A percentile compares a stretch with the other conserved stretches of the same genome.
Evolutionary conservation across 306 rosid genomes (phyloP).

Genomic region (Herpetospermum pedunculosum): DNA sequence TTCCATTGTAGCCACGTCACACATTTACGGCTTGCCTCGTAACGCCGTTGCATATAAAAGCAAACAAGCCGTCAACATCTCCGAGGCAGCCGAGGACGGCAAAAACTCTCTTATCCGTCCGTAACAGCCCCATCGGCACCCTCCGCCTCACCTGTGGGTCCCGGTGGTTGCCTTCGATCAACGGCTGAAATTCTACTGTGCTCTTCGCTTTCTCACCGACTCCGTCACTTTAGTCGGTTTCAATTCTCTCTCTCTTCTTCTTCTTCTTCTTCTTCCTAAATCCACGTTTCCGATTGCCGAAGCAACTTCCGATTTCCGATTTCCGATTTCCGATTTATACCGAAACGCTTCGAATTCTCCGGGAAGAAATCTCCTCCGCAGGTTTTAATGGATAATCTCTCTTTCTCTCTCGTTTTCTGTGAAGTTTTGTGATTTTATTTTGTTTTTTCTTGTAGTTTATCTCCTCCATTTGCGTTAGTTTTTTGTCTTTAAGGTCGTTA

Average conservation of each 20-base stretch:
- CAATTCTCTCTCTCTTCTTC: not conserved
- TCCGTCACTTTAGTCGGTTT: not conserved
- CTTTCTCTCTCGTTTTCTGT: not conserved
- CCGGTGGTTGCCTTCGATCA: not conserved
- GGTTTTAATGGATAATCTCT: not conserved
- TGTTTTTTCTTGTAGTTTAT: not conserved
- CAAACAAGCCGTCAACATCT: not conserved
- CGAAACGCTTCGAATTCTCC: not conserved
- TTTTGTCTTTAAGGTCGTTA: not conserved
- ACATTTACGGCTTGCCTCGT: not conserved
- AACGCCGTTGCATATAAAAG: not conserved
- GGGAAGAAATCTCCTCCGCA: not conserved
- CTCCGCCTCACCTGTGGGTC: not conserved
- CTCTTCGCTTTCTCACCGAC: not conserved
- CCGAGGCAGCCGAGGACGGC: not conserved
- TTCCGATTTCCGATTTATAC: not conserved
- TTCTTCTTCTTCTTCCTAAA: too few species aligned
- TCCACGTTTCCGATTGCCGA: not conserved
- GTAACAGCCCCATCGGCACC: not conserved
- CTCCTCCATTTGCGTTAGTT: not conserved
- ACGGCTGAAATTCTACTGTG: not conserved
- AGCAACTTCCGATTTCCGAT: conserved; percentile 1
- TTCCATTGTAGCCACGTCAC: conserved; percentile 8
- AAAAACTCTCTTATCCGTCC: not conserved
- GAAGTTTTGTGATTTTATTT: not conserved